These are phyloP conservation scores for Phytopythium chamaehyphon DNA, from an alignment of 352 stramenopile genomes.

Conservation along the genomic window DNA sequence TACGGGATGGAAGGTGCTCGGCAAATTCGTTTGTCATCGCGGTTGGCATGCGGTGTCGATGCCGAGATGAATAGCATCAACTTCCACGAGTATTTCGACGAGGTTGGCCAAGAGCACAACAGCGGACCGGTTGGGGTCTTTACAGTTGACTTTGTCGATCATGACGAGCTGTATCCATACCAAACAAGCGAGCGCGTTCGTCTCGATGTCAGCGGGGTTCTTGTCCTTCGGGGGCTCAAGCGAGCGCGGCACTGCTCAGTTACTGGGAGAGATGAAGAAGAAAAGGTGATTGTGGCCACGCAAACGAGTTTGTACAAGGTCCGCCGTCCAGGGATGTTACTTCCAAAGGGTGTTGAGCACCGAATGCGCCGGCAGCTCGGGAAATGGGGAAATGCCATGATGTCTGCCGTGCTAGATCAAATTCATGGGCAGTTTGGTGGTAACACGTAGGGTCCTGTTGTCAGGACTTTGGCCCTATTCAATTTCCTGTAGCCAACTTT, in stretches of 20 bases:
- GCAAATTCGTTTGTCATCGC: constrained; percentile 41
- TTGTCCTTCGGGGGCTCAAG: constrained; percentile 17
- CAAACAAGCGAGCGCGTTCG: constrained; percentile 17
- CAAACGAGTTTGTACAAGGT: constrained; percentile 25
- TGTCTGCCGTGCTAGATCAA: constrained; percentile 8
- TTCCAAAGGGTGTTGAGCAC: constrained; percentile 19
- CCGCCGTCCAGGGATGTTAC: constrained; percentile 10
- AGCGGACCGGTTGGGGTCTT: constrained; percentile 20
- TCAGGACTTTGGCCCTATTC: too few species aligned
- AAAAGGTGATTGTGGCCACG: constrained; percentile 27
- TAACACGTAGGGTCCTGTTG: too few species aligned
- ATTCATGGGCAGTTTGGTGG: constrained; percentile 1
- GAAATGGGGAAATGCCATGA: constrained; percentile 43
- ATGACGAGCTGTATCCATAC: constrained; percentile 39
- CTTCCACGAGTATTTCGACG: constrained; percentile 22
- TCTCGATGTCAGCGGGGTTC: constrained; percentile 19
- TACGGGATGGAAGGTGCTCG: constrained; percentile 28
- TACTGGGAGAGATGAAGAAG: constrained; percentile 5
- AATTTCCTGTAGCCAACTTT: too few species aligned
- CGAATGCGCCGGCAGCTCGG: constrained; percentile 35
- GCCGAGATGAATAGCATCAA: constrained; percentile 36
- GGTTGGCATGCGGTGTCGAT: constrained; percentile 22
- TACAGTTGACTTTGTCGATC: constrained; percentile 27
- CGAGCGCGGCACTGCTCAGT: constrained; percentile 3
- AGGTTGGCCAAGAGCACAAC: constrained; percentile 11